phyloP scores from a whole-genome alignment of 1,284 basidiomycete genomes.

The Cutaneotrichosporon sp. region DNA sequence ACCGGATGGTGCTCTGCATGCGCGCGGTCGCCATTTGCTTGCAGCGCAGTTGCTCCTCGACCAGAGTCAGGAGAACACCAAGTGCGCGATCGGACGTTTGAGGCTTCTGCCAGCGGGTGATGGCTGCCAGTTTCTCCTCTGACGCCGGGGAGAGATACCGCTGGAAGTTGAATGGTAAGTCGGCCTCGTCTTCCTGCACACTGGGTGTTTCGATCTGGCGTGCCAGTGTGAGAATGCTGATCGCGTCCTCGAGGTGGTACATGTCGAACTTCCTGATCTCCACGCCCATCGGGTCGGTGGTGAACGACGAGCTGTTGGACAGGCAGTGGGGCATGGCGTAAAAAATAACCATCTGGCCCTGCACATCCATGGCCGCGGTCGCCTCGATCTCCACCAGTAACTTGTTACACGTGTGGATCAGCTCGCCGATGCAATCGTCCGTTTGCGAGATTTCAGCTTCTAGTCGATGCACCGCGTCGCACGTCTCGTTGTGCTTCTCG shows the following conservation, averaged over 20 bases:
- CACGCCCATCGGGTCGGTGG: slow-evolving; percentile 59
- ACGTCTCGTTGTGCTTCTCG: slow-evolving; percentile 99
- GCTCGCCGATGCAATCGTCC: slow-evolving; percentile 87
- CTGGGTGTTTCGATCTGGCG: slow-evolving; percentile 83
- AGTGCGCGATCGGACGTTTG: slow-evolving; percentile 82
- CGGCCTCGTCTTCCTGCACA: slow-evolving; percentile 83
- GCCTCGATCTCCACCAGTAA: slow-evolving; percentile 62
- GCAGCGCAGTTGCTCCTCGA: slow-evolving; percentile 80
- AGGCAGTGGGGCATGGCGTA: slow-evolving; percentile 53
- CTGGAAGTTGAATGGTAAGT: slow-evolving; percentile 89
- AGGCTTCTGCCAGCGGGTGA: slow-evolving; percentile 81
- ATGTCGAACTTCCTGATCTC: slow-evolving; percentile 79
- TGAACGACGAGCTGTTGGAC: slow-evolving; percentile 4
- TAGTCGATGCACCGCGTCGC: slow-evolving; percentile 91
- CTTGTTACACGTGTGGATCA: slow-evolving; percentile 76
- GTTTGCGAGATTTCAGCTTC: slow-evolving; percentile 92
- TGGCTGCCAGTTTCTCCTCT: slow-evolving; percentile 75
- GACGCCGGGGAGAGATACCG: slow-evolving; percentile 80
- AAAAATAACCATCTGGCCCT: slow-evolving; percentile 75
- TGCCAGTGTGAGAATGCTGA: slow-evolving; percentile 77
- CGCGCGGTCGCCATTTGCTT: slow-evolving; percentile 95
- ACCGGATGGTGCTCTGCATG: slow-evolving; percentile 96
- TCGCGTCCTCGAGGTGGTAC: slow-evolving; percentile 72
- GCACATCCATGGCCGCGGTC: not conserved
- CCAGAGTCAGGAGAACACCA: slow-evolving; percentile 75